A percentile compares a stretch with the other conserved stretches of the same genome.
Evolutionary conservation across 192 early-diverging fungal genomes (phyloP).

Genomic region (Coemansia sp.): DNA sequence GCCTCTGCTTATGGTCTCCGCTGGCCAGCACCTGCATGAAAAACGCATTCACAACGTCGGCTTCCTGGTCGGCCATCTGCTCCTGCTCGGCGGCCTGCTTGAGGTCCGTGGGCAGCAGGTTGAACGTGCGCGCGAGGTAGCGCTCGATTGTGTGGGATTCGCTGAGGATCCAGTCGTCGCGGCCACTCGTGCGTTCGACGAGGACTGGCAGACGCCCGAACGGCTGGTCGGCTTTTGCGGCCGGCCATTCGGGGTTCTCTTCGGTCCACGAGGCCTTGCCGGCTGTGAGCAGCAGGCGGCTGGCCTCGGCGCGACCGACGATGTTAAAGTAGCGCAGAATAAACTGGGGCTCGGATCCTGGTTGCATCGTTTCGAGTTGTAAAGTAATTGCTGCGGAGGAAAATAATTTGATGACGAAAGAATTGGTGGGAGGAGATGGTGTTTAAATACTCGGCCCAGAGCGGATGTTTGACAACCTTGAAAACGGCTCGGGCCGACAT

Average conservation of each 20-base stretch:
- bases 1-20: background rate
- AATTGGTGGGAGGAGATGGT: no score
- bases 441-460: no score
- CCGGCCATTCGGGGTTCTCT: conserved; percentile 52
- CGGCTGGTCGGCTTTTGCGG: conserved; percentile 49
- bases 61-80: conserved; percentile 20
- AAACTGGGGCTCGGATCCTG: conserved; percentile 6
- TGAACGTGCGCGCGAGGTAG: conserved; percentile 51
- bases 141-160: conserved; percentile 55
- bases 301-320: conserved; percentile 24
- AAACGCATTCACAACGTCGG: conserved; percentile 4
- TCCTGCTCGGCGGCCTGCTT: conserved; percentile 41
- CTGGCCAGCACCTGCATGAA: background rate
- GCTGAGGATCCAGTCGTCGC: conserved; percentile 27
- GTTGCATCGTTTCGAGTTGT: background rate
- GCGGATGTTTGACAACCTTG: no score
- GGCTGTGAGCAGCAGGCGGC: conserved; percentile 48
- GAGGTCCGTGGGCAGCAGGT: conserved; percentile 26
- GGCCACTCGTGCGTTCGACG: conserved; percentile 39
- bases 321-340: conserved; percentile 38
- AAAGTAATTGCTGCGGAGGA: no score
- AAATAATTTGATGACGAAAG: no score
- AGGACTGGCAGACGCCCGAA: conserved; percentile 56
- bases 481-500: no score
- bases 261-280: conserved; percentile 40